Evolutionary conservation across 805 yeast species (phyloP), one percentile per base, ranked within the genome.

Genomic region (Metschnikowia borealis): DNA sequence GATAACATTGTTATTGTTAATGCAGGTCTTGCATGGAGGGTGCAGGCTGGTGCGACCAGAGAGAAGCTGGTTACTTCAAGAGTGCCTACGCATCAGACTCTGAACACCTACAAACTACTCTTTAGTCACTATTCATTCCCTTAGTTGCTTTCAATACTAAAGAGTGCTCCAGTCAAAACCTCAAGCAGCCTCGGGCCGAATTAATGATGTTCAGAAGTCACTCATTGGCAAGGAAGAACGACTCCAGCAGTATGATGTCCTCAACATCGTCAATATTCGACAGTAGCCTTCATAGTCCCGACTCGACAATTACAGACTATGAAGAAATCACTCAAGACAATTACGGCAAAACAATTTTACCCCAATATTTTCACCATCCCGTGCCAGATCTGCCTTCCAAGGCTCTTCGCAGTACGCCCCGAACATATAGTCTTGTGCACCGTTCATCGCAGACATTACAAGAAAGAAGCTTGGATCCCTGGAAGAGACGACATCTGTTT

Each of bases 261-360:
- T 33, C 45, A 17, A 44, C 37, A 14, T 44, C 54, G 18, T 56
- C 62, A 7, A 37, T 60, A 14, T 60, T 60, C 36, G 62, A 60
- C 31, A 47, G 50, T 6, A 48, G 50, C 7, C 55, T 57, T 1
- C 40, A 46, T 29, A 54, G 52, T 33, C 54, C 57, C 10, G 49
- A 48, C 17, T 53, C 46, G 1, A 26, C 38, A 5, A 4, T 23
- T 15, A 23, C 46, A 15, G 26, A 44, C 11, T 36, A 15, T 14
- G 37, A 13, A 18, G 39, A 35, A 7, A 8, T 8, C 13, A 5
- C 20, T 10, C 17, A 20, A 13, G 31, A 42, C n/a, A 18, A 20
- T 8, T 7, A 10, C 29, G 1, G 11, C 21, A 21, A n/a, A 8
- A 5, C 21, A 7, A n/a, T n/a, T 15, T 13, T 23, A 11, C 38